A percentile compares a stretch with the other conserved stretches of the same genome.
phyloP scores from a whole-genome alignment of 2,329 filamentous ascomycete genomes.

The Colletotrichum orchidophilum region DNA sequence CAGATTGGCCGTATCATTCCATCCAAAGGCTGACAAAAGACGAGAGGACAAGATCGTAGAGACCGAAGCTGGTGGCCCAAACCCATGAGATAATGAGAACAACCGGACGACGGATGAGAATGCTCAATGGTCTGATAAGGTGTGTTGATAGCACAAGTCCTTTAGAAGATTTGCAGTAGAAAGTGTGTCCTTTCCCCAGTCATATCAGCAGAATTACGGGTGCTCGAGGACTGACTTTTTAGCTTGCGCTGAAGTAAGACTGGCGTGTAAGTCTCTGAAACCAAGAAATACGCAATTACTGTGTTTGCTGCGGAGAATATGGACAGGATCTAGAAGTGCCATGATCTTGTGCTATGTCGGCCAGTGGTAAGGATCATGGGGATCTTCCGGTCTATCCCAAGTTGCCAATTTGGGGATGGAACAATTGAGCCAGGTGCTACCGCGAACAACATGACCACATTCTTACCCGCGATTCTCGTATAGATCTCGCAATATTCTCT shows the following conservation, averaged over 20 bases:
- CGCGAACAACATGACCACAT: no score
- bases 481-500: no score
- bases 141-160: background rate
- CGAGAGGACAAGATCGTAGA: constrained; percentile 61
- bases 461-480: no score
- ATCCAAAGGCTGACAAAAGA: constrained; percentile 61
- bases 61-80: constrained; percentile 58
- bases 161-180: background rate
- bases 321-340: no score
- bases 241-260: background rate
- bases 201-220: background rate
- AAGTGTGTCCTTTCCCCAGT: background rate
- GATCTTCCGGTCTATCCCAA: no score
- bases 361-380: no score
- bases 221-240: background rate
- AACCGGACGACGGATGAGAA: constrained; percentile 49
- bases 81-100: constrained; percentile 56
- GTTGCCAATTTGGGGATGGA: no score
- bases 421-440: no score
- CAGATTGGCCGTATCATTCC: constrained; percentile 54
- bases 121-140: background rate
- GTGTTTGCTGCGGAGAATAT: no score
- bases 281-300: background rate
- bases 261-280: background rate
- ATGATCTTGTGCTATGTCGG: no score